phyloP scores from a whole-genome alignment of 306 rosid genomes.

The Crotalaria pallida region DNA sequence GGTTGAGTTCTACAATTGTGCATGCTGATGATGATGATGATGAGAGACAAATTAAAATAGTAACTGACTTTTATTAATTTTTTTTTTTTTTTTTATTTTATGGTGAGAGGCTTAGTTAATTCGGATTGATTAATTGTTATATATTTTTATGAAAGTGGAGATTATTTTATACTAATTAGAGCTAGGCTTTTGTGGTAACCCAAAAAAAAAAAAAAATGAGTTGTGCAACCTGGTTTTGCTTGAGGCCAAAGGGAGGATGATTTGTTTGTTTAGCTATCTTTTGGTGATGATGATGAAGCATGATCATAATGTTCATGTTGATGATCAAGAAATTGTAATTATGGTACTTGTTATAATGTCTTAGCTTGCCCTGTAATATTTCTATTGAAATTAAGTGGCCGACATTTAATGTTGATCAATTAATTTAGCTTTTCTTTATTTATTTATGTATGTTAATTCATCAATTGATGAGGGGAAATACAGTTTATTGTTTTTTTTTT shows the following conservation, averaged over 20 bases:
- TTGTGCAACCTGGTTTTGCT: slow-evolving; percentile 16
- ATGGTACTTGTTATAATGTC: not conserved
- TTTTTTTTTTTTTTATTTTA: not conserved
- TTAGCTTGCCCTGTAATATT: not conserved
- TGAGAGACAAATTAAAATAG: not conserved
- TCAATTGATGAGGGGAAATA: not conserved
- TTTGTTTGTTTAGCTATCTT: not conserved
- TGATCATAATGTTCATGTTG: slow-evolving; percentile 2
- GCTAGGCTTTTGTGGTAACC: slow-evolving; percentile 5
- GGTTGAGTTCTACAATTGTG: slow-evolving; percentile 72
- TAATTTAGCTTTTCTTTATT: slow-evolving; percentile 6
- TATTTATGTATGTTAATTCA: not conserved
- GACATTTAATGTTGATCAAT: not conserved
- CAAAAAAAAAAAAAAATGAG: not conserved
- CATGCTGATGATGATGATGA: too few species aligned
- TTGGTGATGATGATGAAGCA: not conserved
- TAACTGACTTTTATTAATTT: not conserved
- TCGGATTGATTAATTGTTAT: slow-evolving; percentile 17
- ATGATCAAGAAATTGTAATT: slow-evolving; percentile 18
- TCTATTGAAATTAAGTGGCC: not conserved
- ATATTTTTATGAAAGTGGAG: not conserved
- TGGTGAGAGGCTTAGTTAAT: not conserved
- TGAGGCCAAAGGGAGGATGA: slow-evolving; percentile 16
- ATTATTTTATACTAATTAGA: not conserved
- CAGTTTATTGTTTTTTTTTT: too few species aligned